Evolutionary conservation across 1,139 yeast species (phyloP), one percentile per base, ranked within the genome.

Genomic region (Arxiozyma heterogenica): DNA sequence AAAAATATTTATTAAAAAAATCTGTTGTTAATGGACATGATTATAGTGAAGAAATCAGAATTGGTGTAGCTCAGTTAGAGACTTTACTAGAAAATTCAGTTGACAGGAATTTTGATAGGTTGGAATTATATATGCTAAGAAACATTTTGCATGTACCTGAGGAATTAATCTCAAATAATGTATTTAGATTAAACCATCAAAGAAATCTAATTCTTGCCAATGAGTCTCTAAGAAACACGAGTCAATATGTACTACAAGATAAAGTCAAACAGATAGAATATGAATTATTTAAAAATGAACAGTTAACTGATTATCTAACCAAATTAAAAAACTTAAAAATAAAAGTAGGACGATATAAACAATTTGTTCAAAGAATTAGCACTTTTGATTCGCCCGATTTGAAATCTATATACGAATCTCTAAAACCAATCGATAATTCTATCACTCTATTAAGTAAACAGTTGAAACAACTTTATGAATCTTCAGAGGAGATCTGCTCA

Each of bases 31-130:
- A 54, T 53, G 66, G 63, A 9, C 52, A 54, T 23, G 62, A 60
- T 50, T 61, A 60, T 57, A 59, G 68, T 42, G 71, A 73, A 15
- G 96, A 88, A 62, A 83, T 89, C 8, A 81, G 79, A 56, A 62
- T 78, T 21, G 97, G 97, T 0, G 83, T 94, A 0, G 94, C 88
- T 0, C 83, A 85, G 63, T 71, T 91, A 48, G 97, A 90, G 63
- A 82, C 93, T 0, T 70, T 87, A 46, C 66, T 91, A 54, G 96
- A 88, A 64, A 80, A 81, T 56, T 78, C 83, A 3, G 86, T 90
- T n/a, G 96, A 90, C 70, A 77, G 77, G 62, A 86, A 87, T 65
- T 90, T 89, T 67, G 97, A 91, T 69, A 84, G 84, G 67, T 84
- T 88, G 64, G 98, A 91, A 72, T 73, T 90, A 42, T 91, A 90